A percentile compares a stretch with the other conserved stretches of the same genome.
These are phyloP conservation scores for Teratosphaeria gauchensis DNA, from an alignment of 2,329 filamentous ascomycete species.

Conservation along the genomic window DNA sequence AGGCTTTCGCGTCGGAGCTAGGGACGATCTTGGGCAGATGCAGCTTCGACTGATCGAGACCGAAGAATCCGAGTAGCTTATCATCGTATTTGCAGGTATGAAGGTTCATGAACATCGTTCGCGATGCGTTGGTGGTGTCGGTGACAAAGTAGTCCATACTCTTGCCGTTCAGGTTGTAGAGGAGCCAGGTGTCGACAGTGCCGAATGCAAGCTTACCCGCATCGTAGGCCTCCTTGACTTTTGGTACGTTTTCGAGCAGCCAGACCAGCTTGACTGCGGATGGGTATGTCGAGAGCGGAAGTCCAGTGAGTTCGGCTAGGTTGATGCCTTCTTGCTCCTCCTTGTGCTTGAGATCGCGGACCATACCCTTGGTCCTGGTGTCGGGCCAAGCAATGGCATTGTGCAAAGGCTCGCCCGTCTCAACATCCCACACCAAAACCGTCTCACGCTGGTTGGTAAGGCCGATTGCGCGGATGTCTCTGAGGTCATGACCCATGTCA, in stretches of 20 bases:
- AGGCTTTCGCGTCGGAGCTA: slow-evolving; percentile 63
- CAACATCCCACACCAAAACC: slow-evolving; percentile 71
- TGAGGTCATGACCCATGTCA: slow-evolving; percentile 53
- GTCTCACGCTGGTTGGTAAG: slow-evolving; percentile 87
- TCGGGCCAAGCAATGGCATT: slow-evolving; percentile 85
- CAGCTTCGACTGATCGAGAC: slow-evolving; percentile 59
- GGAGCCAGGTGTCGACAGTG: slow-evolving; percentile 76
- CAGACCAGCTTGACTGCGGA: slow-evolving; percentile 75
- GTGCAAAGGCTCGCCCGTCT: slow-evolving; percentile 66
- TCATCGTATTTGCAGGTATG: slow-evolving; percentile 73
- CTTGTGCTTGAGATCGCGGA: slow-evolving; percentile 61
- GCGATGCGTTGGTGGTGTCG: slow-evolving; percentile 77
- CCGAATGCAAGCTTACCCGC: slow-evolving; percentile 69
- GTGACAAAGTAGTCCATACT: slow-evolving; percentile 62
- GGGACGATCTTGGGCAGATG: slow-evolving; percentile 68
- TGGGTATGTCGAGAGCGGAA: slow-evolving; percentile 78
- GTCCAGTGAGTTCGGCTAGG: slow-evolving; percentile 59
- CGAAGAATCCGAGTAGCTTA: slow-evolving; percentile 66
- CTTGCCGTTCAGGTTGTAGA: slow-evolving; percentile 71
- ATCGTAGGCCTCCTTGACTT: slow-evolving; percentile 63
- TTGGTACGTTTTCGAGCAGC: slow-evolving; percentile 61
- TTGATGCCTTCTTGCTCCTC: slow-evolving; percentile 52
- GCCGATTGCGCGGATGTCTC: slow-evolving; percentile 64
- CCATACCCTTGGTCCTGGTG: slow-evolving; percentile 64
- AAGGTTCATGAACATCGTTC: slow-evolving; percentile 90